Evolutionary conservation across 1,139 yeast species (phyloP).

Genomic region (Oligophagozyma castellii): DNA sequence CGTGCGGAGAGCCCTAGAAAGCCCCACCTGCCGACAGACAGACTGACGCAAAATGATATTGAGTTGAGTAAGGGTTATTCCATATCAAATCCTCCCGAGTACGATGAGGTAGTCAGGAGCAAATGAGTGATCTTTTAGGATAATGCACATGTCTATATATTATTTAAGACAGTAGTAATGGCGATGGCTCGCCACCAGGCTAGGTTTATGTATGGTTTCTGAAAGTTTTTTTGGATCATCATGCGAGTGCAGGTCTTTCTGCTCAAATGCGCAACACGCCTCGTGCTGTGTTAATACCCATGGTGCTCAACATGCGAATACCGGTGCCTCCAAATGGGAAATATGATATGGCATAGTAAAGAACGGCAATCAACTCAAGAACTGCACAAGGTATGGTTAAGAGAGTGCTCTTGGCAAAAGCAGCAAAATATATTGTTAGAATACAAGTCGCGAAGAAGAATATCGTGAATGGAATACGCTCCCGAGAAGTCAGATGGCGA

Average conservation of each 20-base stretch:
- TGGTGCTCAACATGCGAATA: slow-evolving; percentile 65
- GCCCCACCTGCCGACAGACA: slow-evolving; percentile 2
- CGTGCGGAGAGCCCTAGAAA: background rate
- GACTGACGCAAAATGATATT: too few relatives aligned
- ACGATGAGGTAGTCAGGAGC: too few relatives aligned
- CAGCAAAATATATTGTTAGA: slow-evolving; percentile 46
- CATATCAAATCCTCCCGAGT: too few relatives aligned
- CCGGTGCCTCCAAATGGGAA: slow-evolving; percentile 94
- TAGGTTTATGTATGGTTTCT: too few relatives aligned
- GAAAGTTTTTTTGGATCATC: background rate
- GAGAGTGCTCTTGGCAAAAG: slow-evolving; percentile 52
- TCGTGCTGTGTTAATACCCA: slow-evolving; percentile 58
- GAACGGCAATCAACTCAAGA: slow-evolving; percentile 68
- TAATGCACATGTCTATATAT: background rate
- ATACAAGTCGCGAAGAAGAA: slow-evolving; percentile 68
- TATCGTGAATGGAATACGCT: slow-evolving; percentile 64
- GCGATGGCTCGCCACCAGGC: too few relatives aligned
- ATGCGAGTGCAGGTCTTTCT: slow-evolving; percentile 1
- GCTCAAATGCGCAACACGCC: slow-evolving; percentile 22
- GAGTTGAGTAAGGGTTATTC: too few relatives aligned
- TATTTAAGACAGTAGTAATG: background rate
- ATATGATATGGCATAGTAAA: slow-evolving; percentile 81
- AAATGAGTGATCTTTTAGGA: too few relatives aligned
- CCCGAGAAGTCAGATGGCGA: slow-evolving; percentile 59
- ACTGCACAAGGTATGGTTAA: slow-evolving; percentile 65